Percentiles rank a stretch among this genome's conserved stretches.
phyloP scores from a whole-genome alignment of 228 moss, liverwort and hornwort species.

The Sphagnum magellanicum region DNA sequence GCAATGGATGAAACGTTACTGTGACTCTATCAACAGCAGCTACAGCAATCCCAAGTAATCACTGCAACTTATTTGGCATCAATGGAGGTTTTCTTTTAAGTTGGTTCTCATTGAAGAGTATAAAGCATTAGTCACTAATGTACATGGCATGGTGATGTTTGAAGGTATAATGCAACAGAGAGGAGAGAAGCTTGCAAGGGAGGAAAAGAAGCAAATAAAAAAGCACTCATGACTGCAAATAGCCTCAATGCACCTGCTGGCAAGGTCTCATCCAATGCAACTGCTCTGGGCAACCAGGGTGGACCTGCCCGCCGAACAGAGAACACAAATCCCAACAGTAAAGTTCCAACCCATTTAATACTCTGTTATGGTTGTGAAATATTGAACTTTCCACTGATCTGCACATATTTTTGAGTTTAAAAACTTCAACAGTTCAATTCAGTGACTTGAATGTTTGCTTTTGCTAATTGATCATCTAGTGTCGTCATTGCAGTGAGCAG shows the following conservation, averaged over 20 bases:
- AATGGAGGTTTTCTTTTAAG: too few species aligned
- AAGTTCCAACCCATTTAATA: neutral
- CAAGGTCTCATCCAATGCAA: neutral
- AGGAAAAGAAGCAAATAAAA: constrained; percentile 26
- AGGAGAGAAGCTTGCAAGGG: constrained; percentile 43
- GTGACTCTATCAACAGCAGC: constrained; percentile 43
- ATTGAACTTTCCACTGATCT: neutral
- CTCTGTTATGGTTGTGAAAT: neutral
- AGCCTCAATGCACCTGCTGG: neutral
- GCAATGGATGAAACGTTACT: constrained; percentile 60
- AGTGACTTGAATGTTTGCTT: too few species aligned
- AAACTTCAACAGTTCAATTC: too few species aligned
- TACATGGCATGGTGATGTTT: neutral
- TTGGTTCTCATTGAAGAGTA: neutral
- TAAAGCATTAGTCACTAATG: neutral
- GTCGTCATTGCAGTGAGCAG: constrained; percentile 1
- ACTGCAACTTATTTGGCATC: too few species aligned
- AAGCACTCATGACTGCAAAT: neutral
- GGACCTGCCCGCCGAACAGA: constrained; percentile 33
- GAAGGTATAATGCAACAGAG: constrained; percentile 45
- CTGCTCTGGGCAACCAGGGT: too few species aligned
- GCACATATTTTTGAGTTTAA: too few species aligned
- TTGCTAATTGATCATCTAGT: too few species aligned
- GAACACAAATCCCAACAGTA: constrained; percentile 40
- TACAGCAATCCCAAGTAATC: constrained; percentile 14